Conservation (phyloP, 2,329 filamentous ascomycete species). For the Fusarium penzigii region DNA sequence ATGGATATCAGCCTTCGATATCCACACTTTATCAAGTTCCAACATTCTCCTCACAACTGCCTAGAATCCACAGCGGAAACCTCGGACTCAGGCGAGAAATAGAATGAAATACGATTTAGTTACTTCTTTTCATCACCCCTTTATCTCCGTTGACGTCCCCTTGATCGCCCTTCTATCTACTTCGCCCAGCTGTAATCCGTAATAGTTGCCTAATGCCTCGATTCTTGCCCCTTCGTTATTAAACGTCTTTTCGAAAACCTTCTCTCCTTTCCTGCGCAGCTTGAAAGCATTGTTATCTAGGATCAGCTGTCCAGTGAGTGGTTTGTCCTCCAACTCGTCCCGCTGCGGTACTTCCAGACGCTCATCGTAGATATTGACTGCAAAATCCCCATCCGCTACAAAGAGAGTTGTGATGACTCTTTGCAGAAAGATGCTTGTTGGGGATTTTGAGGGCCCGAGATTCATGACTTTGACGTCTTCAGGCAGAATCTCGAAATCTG, state of each 20-base stretch:
- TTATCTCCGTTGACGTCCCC: slow-evolving; percentile 34
- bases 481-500: slow-evolving; percentile 48
- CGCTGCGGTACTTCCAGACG: slow-evolving; percentile 44
- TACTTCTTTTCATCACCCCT: not conserved
- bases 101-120: no score
- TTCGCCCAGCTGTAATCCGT: slow-evolving; percentile 47
- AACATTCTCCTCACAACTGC: no score
- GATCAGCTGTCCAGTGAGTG: slow-evolving; percentile 41
- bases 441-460: slow-evolving; percentile 36
- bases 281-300: slow-evolving; percentile 49
- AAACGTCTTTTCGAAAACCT: slow-evolving; percentile 43
- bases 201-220: slow-evolving; percentile 49
- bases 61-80: no score
- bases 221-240: slow-evolving; percentile 51
- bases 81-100: no score
- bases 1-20: no score
- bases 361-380: slow-evolving; percentile 38
- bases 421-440: slow-evolving; percentile 40
- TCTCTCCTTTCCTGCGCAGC: slow-evolving; percentile 34
- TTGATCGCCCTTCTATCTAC: slow-evolving; percentile 51
- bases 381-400: slow-evolving; percentile 37
- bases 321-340: slow-evolving; percentile 27
- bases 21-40: no score
- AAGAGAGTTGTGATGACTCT: slow-evolving; percentile 38
- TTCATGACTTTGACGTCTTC: slow-evolving; percentile 51